Conservation (phyloP, 2,329 filamentous ascomycete genomes). For the Nannizziopsis barbatae region DNA sequence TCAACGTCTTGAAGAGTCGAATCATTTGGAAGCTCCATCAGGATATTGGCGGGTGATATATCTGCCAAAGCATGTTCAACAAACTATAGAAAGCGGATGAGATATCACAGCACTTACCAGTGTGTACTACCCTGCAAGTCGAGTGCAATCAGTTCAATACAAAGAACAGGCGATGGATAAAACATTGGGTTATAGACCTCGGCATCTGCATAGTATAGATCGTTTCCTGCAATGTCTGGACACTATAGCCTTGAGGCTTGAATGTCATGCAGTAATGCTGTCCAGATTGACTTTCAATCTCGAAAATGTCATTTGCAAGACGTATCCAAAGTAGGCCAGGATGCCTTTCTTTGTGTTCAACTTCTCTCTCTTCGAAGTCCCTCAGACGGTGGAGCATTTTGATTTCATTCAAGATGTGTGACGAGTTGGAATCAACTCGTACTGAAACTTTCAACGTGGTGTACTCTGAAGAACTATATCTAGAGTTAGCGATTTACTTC, state of each 20-base stretch:
- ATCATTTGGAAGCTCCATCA: conserved; percentile 10
- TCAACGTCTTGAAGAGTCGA: conserved; percentile 13
- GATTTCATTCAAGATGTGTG: conserved; percentile 19
- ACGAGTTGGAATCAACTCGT: conserved; percentile 11
- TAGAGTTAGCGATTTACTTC: background rate
- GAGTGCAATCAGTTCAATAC: conserved; percentile 17
- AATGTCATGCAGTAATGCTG: conserved; percentile 21
- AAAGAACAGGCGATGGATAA: conserved; percentile 17
- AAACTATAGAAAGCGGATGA: background rate
- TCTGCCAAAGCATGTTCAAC: conserved; percentile 11
- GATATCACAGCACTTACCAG: conserved; percentile 14
- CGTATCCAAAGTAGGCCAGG: conserved; percentile 18
- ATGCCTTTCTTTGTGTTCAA: conserved; percentile 7
- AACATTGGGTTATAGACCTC: conserved; percentile 15
- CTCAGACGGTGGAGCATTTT: conserved; percentile 17
- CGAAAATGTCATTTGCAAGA: conserved; percentile 20
- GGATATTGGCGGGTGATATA: conserved; percentile 15
- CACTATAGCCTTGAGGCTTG: conserved; percentile 20
- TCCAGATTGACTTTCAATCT: conserved; percentile 18
- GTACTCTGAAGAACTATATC: conserved; percentile 14
- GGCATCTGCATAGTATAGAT: conserved; percentile 18
- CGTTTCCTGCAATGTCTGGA: conserved; percentile 18
- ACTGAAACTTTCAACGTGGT: conserved; percentile 18
- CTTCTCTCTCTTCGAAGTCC: conserved; percentile 11
- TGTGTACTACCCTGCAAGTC: conserved; percentile 16